Evolutionary conservation across 2,329 filamentous ascomycete genomes (phyloP).

Genomic region (Dactylellina leptospora): DNA sequence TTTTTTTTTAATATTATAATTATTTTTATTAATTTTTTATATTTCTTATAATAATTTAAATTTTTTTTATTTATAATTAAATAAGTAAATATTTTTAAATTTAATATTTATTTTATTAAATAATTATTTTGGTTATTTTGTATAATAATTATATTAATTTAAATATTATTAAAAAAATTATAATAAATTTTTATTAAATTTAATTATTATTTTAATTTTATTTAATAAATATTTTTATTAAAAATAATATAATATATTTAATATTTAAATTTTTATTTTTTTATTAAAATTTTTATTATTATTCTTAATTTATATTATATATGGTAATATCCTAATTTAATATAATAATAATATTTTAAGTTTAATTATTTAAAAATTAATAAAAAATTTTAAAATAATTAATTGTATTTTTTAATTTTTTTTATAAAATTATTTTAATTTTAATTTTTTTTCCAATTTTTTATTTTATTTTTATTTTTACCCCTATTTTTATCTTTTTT

Average conservation of each 20-base stretch:
- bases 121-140: not conserved
- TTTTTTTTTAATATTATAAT: not conserved
- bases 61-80: not conserved
- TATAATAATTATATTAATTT: not conserved
- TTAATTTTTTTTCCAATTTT: not conserved
- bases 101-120: not conserved
- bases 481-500: too few species aligned
- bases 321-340: not conserved
- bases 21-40: not conserved
- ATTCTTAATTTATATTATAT: not conserved
- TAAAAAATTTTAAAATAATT: too few species aligned
- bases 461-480: not conserved
- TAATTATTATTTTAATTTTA: not conserved
- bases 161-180: not conserved
- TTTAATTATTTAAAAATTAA: not conserved
- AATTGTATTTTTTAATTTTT: not conserved
- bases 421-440: not conserved
- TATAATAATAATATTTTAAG: not conserved
- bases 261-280: not conserved
- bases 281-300: not conserved
- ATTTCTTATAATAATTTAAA: not conserved
- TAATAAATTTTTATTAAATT: not conserved
- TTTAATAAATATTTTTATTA: not conserved
- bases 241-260: not conserved
- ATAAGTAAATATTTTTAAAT: not conserved